A percentile compares a stretch with the other conserved stretches of the same genome.
These are phyloP conservation scores for Epichloe scottii DNA, from an alignment of 2,329 filamentous ascomycete species.

Conservation along the genomic window DNA sequence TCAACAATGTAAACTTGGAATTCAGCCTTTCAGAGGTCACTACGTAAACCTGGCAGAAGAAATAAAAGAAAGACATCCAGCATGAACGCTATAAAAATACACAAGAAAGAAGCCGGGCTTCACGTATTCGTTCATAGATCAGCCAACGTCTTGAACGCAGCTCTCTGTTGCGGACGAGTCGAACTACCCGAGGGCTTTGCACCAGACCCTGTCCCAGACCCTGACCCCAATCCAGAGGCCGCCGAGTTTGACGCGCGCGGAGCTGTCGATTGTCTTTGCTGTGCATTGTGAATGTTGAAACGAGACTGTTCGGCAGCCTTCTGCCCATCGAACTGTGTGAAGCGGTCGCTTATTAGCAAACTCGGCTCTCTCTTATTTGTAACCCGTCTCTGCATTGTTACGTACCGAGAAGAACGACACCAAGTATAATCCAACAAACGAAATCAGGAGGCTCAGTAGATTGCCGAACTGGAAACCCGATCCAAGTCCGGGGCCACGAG, in stretches of 20 bases:
- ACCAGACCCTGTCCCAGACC: slow-evolving; percentile 2
- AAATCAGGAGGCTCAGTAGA: slow-evolving; percentile 36
- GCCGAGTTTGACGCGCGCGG: background rate
- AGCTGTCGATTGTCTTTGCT: slow-evolving; percentile 1
- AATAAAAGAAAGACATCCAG: background rate
- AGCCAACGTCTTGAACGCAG: slow-evolving; percentile 39
- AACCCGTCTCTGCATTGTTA: slow-evolving; percentile 10
- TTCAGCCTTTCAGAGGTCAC: background rate
- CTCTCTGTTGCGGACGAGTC: slow-evolving; percentile 16
- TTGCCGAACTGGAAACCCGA: slow-evolving; percentile 24
- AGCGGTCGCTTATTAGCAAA: slow-evolving; percentile 12
- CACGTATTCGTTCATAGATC: slow-evolving; percentile 25
- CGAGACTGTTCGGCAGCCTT: slow-evolving; percentile 45
- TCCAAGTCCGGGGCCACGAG: slow-evolving; percentile 12
- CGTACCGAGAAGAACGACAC: slow-evolving; percentile 47
- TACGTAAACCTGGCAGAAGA: background rate
- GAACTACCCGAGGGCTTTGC: slow-evolving; percentile 12
- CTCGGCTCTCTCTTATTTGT: background rate
- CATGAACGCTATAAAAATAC: background rate
- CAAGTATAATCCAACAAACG: slow-evolving; percentile 49
- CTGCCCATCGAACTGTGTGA: slow-evolving; percentile 47
- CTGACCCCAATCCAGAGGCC: background rate
- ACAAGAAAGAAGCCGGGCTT: background rate
- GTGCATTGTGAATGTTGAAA: slow-evolving; percentile 39
- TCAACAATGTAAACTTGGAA: background rate